Base-by-base conservation (phyloP, 352 stramenopile species). In the Halophytophthora polymorphica region DNA sequence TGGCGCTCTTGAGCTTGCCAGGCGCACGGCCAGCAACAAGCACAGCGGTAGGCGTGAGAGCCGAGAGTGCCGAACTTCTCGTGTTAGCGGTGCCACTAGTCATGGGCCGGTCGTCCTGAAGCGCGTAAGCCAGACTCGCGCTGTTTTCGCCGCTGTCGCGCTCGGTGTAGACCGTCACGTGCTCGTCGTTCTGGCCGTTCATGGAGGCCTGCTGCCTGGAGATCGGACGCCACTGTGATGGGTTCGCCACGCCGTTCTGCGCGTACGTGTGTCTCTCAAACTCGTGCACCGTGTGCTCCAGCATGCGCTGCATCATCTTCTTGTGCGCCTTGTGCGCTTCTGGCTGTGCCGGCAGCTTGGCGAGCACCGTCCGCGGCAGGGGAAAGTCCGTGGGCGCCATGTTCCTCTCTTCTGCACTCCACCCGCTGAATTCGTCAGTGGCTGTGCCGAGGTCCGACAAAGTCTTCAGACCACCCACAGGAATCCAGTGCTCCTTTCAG, bases 1-100 rank as follows among this genome's bases (percentile, higher is more conserved):
- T 74, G 40, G 58, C 53, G 35, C 65, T 71, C 37, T 81, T 64
- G 15, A 77, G 19, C 41, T 64, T 69, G 12, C 66, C 66, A 1
- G 54, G 45, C 19, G 61, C 29, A 13, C 55, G 53, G 28, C 70
- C 67, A 1, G 65, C 50, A 19, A 61, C 36, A 22, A 78, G 37
- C 39, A 81, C 51, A n/a, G 50, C 57, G 2, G 51, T 41, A 0
- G 65, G 46, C 8, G 56, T 56, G 19, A 69, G 52, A 6, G 54
- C 60, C 7, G 54, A 45, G 1, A 64, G 34, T 14, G 39, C 50
- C 31, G 50, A 45, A 11, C 35, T 38, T 13, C 14, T 6, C 6
- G 25, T 31, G 28, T 53, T 37, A 23, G 19, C 21, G 10, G 14
- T 43, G 14, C 1, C 36, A 10, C 22, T 44, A 6, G 25, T 17